Evolutionary conservation across 2,329 filamentous ascomycete species (phyloP), one percentile per base, ranked within the genome.

Genomic region (Ustulina deusta): DNA sequence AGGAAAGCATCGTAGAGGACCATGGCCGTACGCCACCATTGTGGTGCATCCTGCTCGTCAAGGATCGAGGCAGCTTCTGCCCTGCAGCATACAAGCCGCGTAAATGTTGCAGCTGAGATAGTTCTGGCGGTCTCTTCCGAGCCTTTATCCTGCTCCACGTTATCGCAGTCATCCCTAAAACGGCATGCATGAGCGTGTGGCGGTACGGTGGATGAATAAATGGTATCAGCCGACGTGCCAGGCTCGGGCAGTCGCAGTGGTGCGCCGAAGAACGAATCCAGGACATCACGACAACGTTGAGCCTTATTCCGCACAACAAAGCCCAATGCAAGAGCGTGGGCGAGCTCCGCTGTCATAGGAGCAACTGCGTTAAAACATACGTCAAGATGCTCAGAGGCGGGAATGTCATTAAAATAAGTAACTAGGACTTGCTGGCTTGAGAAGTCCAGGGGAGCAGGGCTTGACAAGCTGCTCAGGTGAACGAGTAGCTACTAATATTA

Each of bases 1-100:
- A 63, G 40, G 20, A 63, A 69, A 20, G 60, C 54, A 42, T 66
- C 63, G 32, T 69, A 63, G 22, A 66, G 34, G 27, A 13, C 36
- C 63, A 66, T 66, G n/a, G 67, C 67, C 27, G 52, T 60, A 56
- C 25, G 59, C 67, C 67, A 69, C 59, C 63, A 69, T 32, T 69
- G 67, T 54, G 17, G 25, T 48, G 3, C 34, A 44, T 60, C 54
- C 10, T 9, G 38, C 32, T 66, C 54, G 38, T 58, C n/a, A 15
- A 66, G 54, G 15, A 63, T 25, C 11, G 54, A 46, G 32, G 67
- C 63, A 61, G 42, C 48, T 49, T 66, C 7, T 1, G 67, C 67
- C 27, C 59, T 69, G 59, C 63, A 69, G 29, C 67, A 69, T 49
- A 66, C 42, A n/a, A 69, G 34, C 15, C 59, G 55, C 20, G 67